phyloP scores from a whole-genome alignment of 768 basidiomycete genomes.

The Tulasnella sp. region DNA sequence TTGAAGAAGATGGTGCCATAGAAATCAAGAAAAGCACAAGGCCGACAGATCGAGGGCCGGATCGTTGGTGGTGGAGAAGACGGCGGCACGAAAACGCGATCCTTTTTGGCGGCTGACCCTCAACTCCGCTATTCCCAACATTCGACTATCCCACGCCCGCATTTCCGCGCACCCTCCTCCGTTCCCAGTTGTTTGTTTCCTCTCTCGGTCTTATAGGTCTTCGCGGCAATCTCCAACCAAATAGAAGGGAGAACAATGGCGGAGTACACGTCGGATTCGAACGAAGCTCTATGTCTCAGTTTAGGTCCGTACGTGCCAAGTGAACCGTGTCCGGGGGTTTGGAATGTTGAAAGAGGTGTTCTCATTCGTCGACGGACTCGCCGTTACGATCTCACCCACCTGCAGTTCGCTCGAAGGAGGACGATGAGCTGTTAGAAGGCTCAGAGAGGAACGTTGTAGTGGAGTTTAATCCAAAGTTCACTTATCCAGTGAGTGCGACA shows the following conservation, averaged over 20 bases:
- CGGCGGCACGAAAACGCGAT: neutral
- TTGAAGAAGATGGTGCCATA: neutral
- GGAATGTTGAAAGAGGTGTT: neutral
- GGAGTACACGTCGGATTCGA: constrained; percentile 73
- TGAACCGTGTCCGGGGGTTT: no score
- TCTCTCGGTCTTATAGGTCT: neutral
- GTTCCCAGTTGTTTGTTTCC: neutral
- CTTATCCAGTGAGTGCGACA: constrained; percentile 63
- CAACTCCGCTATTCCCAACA: neutral
- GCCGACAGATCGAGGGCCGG: neutral
- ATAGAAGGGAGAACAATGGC: neutral
- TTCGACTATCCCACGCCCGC: neutral
- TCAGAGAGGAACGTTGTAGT: constrained; percentile 47
- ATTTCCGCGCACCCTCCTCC: neutral
- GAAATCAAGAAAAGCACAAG: neutral
- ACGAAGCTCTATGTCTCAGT: constrained; percentile 61
- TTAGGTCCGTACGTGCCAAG: constrained; percentile 51
- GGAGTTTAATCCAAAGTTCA: constrained; percentile 77
- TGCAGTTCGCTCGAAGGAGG: constrained; percentile 58
- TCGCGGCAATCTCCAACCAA: neutral
- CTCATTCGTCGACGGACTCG: neutral
- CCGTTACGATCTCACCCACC: neutral
- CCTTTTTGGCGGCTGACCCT: neutral
- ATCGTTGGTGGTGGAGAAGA: neutral
- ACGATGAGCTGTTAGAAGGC: constrained; percentile 38